Evolutionary conservation across 2,329 filamentous ascomycete genomes (phyloP).

Genomic region (Balansia obtecta): DNA sequence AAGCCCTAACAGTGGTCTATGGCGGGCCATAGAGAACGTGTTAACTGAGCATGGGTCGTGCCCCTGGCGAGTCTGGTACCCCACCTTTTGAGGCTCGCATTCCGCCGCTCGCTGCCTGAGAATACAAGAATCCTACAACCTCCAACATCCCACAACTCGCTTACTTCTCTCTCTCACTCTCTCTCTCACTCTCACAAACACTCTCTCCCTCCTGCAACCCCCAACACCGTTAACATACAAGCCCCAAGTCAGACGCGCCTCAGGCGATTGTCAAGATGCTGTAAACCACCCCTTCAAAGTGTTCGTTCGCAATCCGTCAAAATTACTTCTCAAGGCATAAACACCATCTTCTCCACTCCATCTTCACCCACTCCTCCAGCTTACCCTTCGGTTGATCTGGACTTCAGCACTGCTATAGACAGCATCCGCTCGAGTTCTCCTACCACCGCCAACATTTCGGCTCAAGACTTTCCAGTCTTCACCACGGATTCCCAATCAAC

Average conservation of each 20-base stretch:
- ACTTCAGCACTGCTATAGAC: slow-evolving; percentile 48
- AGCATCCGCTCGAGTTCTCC: slow-evolving; percentile 44
- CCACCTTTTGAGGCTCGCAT: slow-evolving; percentile 5
- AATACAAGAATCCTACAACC: slow-evolving; percentile 29
- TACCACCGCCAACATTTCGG: slow-evolving; percentile 46
- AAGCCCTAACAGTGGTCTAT: background rate
- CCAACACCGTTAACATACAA: slow-evolving; percentile 23
- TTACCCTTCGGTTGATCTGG: slow-evolving; percentile 55
- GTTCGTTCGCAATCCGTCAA: slow-evolving; percentile 31
- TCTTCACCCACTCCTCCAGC: slow-evolving; percentile 24
- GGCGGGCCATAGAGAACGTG: background rate
- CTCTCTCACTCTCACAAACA: too few species aligned
- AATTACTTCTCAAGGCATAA: slow-evolving; percentile 36
- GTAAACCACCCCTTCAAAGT: slow-evolving; percentile 35
- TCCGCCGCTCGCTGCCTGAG: slow-evolving; percentile 30
- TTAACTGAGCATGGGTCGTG: slow-evolving; percentile 1
- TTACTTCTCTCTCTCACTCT: slow-evolving; percentile 20
- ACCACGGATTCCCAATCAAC: slow-evolving; percentile 70
- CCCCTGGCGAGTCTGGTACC: slow-evolving; percentile 7
- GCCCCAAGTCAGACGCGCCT: slow-evolving; percentile 16
- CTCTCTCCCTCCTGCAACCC: slow-evolving; percentile 20
- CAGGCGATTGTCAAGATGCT: slow-evolving; percentile 42
- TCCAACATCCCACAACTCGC: slow-evolving; percentile 12
- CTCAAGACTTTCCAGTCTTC: slow-evolving; percentile 61
- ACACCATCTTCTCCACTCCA: slow-evolving; percentile 34